Base-by-base conservation (phyloP, 2,329 filamentous ascomycete genomes). In the Cordyceps militaris region DNA sequence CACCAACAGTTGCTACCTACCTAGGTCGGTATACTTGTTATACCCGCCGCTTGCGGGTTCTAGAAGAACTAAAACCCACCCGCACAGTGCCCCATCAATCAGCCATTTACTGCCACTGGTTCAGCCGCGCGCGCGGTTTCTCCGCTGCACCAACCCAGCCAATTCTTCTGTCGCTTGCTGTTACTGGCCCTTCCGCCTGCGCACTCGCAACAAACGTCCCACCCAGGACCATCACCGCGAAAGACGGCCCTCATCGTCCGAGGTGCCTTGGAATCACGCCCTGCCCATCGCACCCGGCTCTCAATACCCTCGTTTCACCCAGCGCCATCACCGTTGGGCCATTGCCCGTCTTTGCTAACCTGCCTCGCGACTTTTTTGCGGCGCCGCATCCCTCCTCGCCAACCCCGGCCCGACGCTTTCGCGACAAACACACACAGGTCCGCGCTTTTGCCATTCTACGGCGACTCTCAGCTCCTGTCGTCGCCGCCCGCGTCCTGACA, bases 121-220 rank as follows among this genome's bases (percentile, higher is more conserved):
- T 58, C 56, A 58, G 56, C 56, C 56, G 46, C 55, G 55, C 55
- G 55, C 48, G 36, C 36, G 24, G 55, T 44, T 38, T 51, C 55
- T 57, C 47, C 56, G 40, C 56, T 40, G 28, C 21, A 51, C 23
- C 40, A 58, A 40, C 47, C 56, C 38, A 19, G 9, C 38, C n/a
- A 16, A 46, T 32, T 49, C 38, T 24, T 43, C 21, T 51, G 19
- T 23, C 6, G 14, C 53, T n/a, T 28, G 23, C 21, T 47, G 26
- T 7, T 49, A 32, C 53, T 30, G 53, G 44, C 52, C 53, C 26
- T 54, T 40, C 51, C 19, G 51, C 40, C 28, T 44, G 14, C 23
- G 42, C 40, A 32, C 43, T n/a, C 23, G 43, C 32, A 42, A 49
- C 43, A 48, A 49, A 56, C 43, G 53, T 55, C 52, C 52, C 52